Percentiles rank a stretch among this genome's conserved stretches.
Conservation (phyloP, 352 stramenopile species). For the Phytopythium helicoides region DNA sequence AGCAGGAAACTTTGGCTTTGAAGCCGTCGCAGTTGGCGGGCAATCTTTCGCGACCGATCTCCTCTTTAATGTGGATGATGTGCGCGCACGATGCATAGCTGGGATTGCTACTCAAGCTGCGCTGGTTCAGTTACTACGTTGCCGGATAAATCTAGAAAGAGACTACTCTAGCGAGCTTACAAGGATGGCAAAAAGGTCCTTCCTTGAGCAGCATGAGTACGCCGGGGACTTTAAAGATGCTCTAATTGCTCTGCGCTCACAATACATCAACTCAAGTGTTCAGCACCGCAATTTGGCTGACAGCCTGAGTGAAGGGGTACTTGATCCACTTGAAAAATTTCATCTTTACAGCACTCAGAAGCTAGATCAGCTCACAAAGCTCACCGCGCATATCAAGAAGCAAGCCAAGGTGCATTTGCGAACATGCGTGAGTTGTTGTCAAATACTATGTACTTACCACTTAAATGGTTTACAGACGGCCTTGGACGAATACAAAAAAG, state of each 20-base stretch:
- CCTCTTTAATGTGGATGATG: slow-evolving; percentile 76
- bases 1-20: too few species aligned
- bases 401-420: slow-evolving; percentile 56
- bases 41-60: slow-evolving; percentile 73
- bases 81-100: slow-evolving; percentile 37
- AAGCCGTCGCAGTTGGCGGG: slow-evolving; percentile 2
- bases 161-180: slow-evolving; percentile 67
- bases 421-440: too few species aligned
- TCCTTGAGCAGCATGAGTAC: slow-evolving; percentile 54
- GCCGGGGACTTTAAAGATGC: slow-evolving; percentile 49
- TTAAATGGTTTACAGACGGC: slow-evolving; percentile 19
- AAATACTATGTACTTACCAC: neutral
- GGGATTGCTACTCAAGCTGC: slow-evolving; percentile 55
- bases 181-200: slow-evolving; percentile 57
- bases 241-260: slow-evolving; percentile 52
- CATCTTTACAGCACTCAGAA: slow-evolving; percentile 53
- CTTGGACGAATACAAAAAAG: slow-evolving; percentile 72
- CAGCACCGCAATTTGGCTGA: slow-evolving; percentile 70
- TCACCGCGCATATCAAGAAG: slow-evolving; percentile 70
- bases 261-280: slow-evolving; percentile 83
- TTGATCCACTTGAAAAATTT: slow-evolving; percentile 64
- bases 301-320: slow-evolving; percentile 79
- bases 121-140: slow-evolving; percentile 66
- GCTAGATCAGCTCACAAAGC: slow-evolving; percentile 49
- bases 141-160: slow-evolving; percentile 65